These are phyloP conservation scores for Phytophthora sp. DNA, from an alignment of 352 stramenopile genomes.

Conservation along the genomic window DNA sequence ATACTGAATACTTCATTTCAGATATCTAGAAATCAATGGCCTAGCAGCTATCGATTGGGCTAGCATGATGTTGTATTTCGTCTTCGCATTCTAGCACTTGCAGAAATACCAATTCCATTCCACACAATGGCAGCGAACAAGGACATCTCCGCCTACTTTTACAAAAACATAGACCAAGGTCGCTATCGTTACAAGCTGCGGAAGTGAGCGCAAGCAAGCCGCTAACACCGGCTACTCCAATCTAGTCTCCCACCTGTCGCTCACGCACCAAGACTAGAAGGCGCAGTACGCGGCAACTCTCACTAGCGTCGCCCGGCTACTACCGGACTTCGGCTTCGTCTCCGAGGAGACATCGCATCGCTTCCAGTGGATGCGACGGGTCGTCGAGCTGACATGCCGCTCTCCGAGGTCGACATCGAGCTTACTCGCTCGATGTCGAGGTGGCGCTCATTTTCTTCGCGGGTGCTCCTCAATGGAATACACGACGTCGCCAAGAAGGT, in stretches of 20 bases:
- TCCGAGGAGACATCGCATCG: too few relatives aligned
- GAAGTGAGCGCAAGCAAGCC: conserved; percentile 1
- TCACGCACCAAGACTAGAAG: conserved; percentile 1
- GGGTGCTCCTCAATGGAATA: neutral
- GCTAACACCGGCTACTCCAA: conserved; percentile 11
- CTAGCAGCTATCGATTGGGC: too few relatives aligned
- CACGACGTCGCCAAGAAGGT: conserved; percentile 12
- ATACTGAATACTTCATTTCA: too few relatives aligned
- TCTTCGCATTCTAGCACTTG: too few relatives aligned
- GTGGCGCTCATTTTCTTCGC: neutral
- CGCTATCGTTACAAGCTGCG: conserved; percentile 1
- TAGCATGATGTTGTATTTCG: too few relatives aligned
- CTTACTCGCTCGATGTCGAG: neutral
- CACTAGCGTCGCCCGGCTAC: neutral
- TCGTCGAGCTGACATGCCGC: conserved; percentile 11
- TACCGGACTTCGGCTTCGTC: conserved; percentile 1
- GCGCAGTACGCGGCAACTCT: neutral
- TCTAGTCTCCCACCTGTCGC: neutral
- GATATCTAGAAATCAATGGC: too few relatives aligned
- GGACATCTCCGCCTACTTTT: conserved; percentile 12
- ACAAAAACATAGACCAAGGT: neutral
- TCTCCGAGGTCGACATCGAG: conserved; percentile 10
- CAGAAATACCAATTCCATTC: too few relatives aligned
- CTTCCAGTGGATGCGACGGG: conserved; percentile 13
- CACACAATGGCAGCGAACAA: neutral